Conservation (phyloP, 441 rosid species). For the Raphanus hybrid region DNA sequence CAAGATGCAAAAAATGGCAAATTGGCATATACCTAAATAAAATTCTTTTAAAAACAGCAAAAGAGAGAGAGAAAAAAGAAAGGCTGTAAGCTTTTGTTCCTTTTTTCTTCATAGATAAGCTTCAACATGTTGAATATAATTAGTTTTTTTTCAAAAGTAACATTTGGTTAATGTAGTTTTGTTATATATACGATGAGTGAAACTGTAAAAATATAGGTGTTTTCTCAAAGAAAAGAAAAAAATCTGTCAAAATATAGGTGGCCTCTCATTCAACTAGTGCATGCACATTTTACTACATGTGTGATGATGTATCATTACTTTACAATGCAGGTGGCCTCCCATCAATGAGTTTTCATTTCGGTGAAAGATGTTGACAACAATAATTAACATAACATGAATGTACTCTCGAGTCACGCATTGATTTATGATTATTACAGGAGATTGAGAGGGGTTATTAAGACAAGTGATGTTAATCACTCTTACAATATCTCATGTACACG, state of each 20-base stretch:
- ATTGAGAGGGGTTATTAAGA: neutral
- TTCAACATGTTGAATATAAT: constrained; percentile 3
- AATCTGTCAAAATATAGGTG: too few species aligned
- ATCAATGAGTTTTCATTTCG: neutral
- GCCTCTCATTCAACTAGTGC: too few species aligned
- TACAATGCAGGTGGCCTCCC: neutral
- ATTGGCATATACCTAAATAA: constrained; percentile 16
- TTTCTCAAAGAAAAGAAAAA: too few species aligned
- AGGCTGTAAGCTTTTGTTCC: constrained; percentile 29
- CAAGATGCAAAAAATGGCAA: constrained; percentile 26
- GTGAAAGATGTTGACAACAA: neutral
- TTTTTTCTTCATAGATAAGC: constrained; percentile 20
- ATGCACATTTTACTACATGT: too few species aligned
- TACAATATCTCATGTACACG: neutral
- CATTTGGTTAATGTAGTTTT: neutral
- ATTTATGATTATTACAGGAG: neutral
- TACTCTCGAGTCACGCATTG: neutral
- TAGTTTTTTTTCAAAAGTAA: neutral
- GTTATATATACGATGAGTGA: neutral
- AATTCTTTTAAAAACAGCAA: constrained; percentile 18
- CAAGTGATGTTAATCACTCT: neutral
- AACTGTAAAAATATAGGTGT: neutral
- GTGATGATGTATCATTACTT: too few species aligned
- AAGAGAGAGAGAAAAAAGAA: constrained; percentile 11
- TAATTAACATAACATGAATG: neutral